phyloP scores from a whole-genome alignment of 108 stramenopile genomes.

The Cyclotella kingstonii region DNA sequence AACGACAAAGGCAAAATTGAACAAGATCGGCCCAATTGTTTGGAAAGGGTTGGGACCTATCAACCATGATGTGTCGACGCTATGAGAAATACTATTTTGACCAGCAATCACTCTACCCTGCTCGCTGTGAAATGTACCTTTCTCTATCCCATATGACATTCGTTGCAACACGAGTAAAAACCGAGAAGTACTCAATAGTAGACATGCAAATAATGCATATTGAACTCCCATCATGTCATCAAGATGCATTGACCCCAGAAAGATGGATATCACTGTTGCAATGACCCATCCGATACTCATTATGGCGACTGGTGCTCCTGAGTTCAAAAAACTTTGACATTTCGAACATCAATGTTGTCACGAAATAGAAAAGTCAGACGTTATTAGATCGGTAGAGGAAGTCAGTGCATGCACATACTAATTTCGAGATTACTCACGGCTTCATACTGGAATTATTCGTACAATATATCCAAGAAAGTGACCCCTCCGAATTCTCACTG shows the following conservation, averaged over 20 bases:
- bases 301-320: conserved; percentile 30
- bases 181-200: conserved; percentile 16
- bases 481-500: neutral
- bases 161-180: conserved; percentile 18
- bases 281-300: conserved; percentile 29
- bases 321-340: conserved; percentile 6
- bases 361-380: neutral
- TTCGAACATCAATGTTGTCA: too few species aligned
- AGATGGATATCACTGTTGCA: conserved; percentile 17
- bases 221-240: conserved; percentile 42
- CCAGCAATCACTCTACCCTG: neutral
- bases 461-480: conserved; percentile 23
- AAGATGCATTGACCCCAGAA: conserved; percentile 27
- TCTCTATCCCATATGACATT: conserved; percentile 9
- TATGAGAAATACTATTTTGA: neutral
- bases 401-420: neutral
- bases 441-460: conserved; percentile 31
- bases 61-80: too few species aligned
- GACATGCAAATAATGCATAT: conserved; percentile 31
- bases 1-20: conserved; percentile 35
- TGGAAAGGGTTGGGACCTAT: conserved; percentile 24
- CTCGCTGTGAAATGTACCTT: neutral
- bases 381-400: neutral
- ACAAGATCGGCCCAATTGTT: conserved; percentile 37
- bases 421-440: conserved; percentile 10